A percentile compares a stretch with the other conserved stretches of the same genome.
phyloP scores from a whole-genome alignment of 2,329 filamentous ascomycete genomes.

The Kalaharituber pfeilii region DNA sequence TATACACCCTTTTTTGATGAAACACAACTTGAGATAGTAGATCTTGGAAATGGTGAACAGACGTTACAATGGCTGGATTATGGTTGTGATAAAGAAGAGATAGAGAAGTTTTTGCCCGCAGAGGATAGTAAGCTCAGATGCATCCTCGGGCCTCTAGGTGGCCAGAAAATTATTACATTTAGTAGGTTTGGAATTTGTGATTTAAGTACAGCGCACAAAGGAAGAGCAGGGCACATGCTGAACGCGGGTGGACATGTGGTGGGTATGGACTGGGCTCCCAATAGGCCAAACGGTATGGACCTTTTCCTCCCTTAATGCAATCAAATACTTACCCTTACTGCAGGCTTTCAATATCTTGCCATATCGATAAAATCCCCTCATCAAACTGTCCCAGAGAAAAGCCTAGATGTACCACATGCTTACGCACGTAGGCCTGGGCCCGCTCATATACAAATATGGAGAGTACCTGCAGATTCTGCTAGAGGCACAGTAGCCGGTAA shows the following conservation, averaged over 20 bases:
- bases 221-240: constrained; percentile 27
- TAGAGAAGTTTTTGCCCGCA: constrained; percentile 10
- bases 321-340: constrained; percentile 1
- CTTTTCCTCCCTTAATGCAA: background rate
- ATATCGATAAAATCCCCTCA: constrained; percentile 23
- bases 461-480: constrained; percentile 25
- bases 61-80: constrained; percentile 9
- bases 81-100: constrained; percentile 2
- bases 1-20: constrained; percentile 13
- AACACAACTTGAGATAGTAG: constrained; percentile 5
- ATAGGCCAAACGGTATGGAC: constrained; percentile 12
- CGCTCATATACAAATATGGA: constrained; percentile 35
- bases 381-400: constrained; percentile 13
- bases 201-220: constrained; percentile 8
- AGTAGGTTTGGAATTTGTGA: constrained; percentile 15
- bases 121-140: constrained; percentile 8
- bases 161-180: constrained; percentile 13
- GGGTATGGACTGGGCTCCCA: constrained; percentile 24
- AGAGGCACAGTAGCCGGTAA: constrained; percentile 23
- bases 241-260: constrained; percentile 31
- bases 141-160: constrained; percentile 10
- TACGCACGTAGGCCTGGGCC: constrained; percentile 29
- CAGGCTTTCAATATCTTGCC: constrained; percentile 31
- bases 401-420: constrained; percentile 26
- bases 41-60: constrained; percentile 10